Percentiles rank a stretch among this genome's conserved stretches.
phyloP scores from a whole-genome alignment of 495 filamentous ascomycete species.

The Margaritispora aquatica region DNA sequence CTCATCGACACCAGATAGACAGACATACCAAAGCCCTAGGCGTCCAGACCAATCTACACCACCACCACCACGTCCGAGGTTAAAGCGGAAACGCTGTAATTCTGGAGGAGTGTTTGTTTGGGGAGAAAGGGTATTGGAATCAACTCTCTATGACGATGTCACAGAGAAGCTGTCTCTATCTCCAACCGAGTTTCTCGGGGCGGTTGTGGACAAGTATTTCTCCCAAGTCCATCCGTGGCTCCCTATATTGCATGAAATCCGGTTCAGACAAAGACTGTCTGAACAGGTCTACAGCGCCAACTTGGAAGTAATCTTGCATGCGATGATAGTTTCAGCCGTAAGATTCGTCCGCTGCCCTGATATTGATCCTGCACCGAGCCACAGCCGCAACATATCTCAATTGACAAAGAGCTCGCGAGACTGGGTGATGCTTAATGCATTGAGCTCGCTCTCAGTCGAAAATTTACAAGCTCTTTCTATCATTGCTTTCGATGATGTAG shows the following conservation, averaged over 20 bases:
- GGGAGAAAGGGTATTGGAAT: neutral
- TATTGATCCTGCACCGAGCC: neutral
- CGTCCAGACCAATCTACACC: neutral
- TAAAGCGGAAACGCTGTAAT: neutral
- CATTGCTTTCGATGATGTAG: constrained; percentile 28
- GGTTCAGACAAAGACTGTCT: constrained; percentile 23
- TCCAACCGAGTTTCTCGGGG: constrained; percentile 16
- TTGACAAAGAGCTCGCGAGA: constrained; percentile 19
- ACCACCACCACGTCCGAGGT: neutral
- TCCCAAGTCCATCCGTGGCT: constrained; percentile 30
- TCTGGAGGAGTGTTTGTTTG: neutral
- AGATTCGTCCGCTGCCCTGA: constrained; percentile 6
- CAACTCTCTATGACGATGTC: neutral
- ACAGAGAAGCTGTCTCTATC: neutral
- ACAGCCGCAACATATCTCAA: neutral
- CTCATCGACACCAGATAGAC: neutral
- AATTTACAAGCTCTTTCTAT: constrained; percentile 32
- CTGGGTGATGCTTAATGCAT: constrained; percentile 25
- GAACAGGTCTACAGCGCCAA: constrained; percentile 8
- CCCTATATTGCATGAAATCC: constrained; percentile 29
- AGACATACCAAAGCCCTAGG: neutral
- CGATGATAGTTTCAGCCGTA: constrained; percentile 17
- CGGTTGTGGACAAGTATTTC: constrained; percentile 28
- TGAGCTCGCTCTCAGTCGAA: constrained; percentile 30
- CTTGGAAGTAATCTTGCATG: constrained; percentile 26